Evolutionary conservation across 1,284 basidiomycete genomes (phyloP).

Genomic region (Ustilago tritici): DNA sequence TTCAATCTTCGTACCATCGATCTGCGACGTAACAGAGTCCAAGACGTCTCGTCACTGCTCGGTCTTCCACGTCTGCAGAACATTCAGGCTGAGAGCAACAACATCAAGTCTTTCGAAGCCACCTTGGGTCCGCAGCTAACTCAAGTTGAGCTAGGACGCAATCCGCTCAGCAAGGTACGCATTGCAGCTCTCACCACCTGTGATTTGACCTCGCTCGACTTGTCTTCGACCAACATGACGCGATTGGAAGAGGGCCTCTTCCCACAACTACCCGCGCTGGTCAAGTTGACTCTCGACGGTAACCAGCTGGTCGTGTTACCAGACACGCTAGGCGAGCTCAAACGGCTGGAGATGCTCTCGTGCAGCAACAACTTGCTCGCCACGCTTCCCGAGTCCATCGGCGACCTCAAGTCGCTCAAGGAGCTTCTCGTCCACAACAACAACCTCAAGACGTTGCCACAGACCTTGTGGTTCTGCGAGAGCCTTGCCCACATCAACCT

Average conservation of each 20-base stretch:
- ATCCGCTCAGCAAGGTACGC: slow-evolving; percentile 62
- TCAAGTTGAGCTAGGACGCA: slow-evolving; percentile 62
- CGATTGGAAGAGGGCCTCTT: slow-evolving; percentile 77
- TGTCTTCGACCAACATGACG: slow-evolving; percentile 91
- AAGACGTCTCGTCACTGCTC: slow-evolving; percentile 60
- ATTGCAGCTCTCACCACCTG: slow-evolving; percentile 72
- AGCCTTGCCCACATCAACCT: slow-evolving; percentile 82
- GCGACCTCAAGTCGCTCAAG: slow-evolving; percentile 81
- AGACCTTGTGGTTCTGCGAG: slow-evolving; percentile 85
- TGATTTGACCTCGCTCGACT: slow-evolving; percentile 82
- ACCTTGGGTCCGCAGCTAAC: slow-evolving; percentile 49
- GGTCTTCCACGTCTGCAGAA: slow-evolving; percentile 57
- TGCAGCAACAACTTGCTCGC: slow-evolving; percentile 91
- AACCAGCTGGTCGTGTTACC: slow-evolving; percentile 87
- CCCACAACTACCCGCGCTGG: slow-evolving; percentile 57
- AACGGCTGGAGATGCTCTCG: slow-evolving; percentile 79
- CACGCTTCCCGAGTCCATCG: slow-evolving; percentile 82
- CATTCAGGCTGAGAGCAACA: slow-evolving; percentile 65
- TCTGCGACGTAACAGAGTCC: slow-evolving; percentile 62
- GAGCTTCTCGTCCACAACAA: slow-evolving; percentile 91
- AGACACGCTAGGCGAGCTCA: slow-evolving; percentile 81
- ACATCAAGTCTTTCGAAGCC: slow-evolving; percentile 62
- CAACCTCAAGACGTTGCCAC: slow-evolving; percentile 82
- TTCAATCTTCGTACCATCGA: slow-evolving; percentile 62
- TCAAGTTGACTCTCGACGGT: slow-evolving; percentile 61